Evolutionary conservation across 495 filamentous ascomycete genomes (phyloP).

Genomic region (Staphylotrichum longicolle): DNA sequence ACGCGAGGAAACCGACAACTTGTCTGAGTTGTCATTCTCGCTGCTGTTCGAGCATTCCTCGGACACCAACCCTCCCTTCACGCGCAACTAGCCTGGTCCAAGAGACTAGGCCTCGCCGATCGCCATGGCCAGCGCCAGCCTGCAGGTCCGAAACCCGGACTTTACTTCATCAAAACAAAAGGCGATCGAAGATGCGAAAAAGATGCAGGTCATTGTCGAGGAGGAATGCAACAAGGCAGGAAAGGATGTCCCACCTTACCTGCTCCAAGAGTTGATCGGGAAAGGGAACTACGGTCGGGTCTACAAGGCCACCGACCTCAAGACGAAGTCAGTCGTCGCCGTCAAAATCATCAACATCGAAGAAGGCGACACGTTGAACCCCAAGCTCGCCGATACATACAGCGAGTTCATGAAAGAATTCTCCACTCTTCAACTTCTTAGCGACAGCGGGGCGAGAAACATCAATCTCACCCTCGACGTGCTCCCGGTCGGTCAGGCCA

Average conservation of each 20-base stretch:
- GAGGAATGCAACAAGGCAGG: conserved; percentile 50
- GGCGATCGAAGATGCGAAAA: conserved; percentile 54
- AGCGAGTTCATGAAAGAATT: conserved; percentile 87
- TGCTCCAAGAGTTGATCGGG: conserved; percentile 84
- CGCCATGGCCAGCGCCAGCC: conserved; percentile 37
- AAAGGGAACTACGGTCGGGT: conserved; percentile 96
- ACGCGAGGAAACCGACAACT: too few species aligned
- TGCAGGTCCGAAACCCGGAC: conserved; percentile 43
- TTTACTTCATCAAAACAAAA: conserved; percentile 44
- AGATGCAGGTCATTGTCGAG: conserved; percentile 51
- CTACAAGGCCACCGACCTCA: conserved; percentile 70
- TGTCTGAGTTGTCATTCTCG: not conserved
- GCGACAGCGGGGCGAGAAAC: conserved; percentile 80
- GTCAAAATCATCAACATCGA: conserved; percentile 98
- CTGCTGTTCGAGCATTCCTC: not conserved
- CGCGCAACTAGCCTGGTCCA: conserved; percentile 10
- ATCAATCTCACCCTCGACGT: conserved; percentile 89
- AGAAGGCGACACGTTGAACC: conserved; percentile 70
- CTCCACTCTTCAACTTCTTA: conserved; percentile 76
- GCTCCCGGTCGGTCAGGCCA: conserved; percentile 75
- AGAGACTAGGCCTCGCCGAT: conserved; percentile 7
- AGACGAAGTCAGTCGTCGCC: conserved; percentile 67
- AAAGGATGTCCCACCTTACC: conserved; percentile 57
- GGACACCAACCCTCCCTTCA: not conserved
- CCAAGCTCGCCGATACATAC: conserved; percentile 74